Evolutionary conservation across 306 rosid species (phyloP).

Genomic region (Styphnolobium japonicum): DNA sequence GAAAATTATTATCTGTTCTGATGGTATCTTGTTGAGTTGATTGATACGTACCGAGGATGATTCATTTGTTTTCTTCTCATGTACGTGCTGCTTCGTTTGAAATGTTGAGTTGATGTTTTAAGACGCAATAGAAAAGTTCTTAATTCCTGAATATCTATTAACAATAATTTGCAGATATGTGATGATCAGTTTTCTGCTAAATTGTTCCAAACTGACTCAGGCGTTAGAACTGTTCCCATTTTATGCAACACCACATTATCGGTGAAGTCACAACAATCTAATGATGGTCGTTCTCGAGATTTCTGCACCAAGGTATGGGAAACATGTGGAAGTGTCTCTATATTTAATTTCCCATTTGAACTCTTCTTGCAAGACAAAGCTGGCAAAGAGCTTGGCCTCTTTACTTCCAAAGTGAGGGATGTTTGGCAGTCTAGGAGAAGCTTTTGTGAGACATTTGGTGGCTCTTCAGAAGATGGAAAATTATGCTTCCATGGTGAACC

Average conservation of each 20-base stretch:
- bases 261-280: conserved; percentile 5
- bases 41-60: not conserved
- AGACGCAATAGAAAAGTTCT: not conserved
- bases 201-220: conserved; percentile 4
- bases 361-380: conserved; percentile 17
- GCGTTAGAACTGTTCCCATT: conserved; percentile 18
- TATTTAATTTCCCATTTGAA: conserved; percentile 26
- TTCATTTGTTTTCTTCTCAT: not conserved
- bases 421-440: conserved; percentile 9
- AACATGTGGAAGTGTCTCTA: conserved; percentile 20
- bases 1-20: too few species aligned
- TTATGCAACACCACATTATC: conserved; percentile 26
- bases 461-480: not conserved
- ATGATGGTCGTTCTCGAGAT: not conserved
- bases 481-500: conserved; percentile 19
- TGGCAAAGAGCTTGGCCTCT: not conserved
- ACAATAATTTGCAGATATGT: conserved; percentile 16
- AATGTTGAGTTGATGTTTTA: not conserved
- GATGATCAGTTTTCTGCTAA: conserved; percentile 28
- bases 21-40: not conserved
- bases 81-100: not conserved
- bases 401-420: conserved; percentile 15
- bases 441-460: conserved; percentile 35
- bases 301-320: conserved; percentile 34
- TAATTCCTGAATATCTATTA: not conserved